Percentiles rank a stretch among this genome's conserved stretches.
Evolutionary conservation across 139 green algal genomes (phyloP).

Genomic region (Yamagishiella unicocca): DNA sequence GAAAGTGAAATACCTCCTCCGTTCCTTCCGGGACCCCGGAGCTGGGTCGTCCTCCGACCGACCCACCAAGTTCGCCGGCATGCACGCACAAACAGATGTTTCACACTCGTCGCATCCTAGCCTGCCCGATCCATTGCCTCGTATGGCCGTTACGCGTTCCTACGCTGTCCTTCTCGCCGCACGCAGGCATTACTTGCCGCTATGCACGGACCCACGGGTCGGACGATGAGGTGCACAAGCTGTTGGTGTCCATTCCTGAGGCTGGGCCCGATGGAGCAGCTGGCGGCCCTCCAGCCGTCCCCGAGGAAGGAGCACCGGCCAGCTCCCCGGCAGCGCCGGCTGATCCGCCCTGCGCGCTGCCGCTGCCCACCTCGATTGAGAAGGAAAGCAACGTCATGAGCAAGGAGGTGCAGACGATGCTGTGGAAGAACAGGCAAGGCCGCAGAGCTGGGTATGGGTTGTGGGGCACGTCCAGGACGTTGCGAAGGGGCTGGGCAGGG

Average conservation of each 20-base stretch:
- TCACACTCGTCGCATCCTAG: too few species aligned
- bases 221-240: constrained; percentile 44
- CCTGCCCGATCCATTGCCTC: too few species aligned
- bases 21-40: too few species aligned
- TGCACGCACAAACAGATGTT: too few species aligned
- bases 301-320: neutral
- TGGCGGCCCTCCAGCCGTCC: neutral
- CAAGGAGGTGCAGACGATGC: constrained; percentile 56
- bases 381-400: constrained; percentile 36
- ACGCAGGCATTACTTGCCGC: constrained; percentile 71
- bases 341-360: constrained; percentile 4
- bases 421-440: constrained; percentile 64
- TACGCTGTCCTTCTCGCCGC: too few species aligned
- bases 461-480: neutral
- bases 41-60: too few species aligned
- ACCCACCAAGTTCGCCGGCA: too few species aligned
- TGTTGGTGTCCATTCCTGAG: neutral
- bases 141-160: too few species aligned
- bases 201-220: constrained; percentile 71
- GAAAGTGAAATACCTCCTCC: too few species aligned
- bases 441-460: too few species aligned
- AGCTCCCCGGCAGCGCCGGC: neutral
- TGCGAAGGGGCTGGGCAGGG: too few species aligned
- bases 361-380: constrained; percentile 14
- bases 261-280: neutral